Evolutionary conservation across 805 yeast species (phyloP).

Genomic region (Metschnikowia arizonensis): DNA sequence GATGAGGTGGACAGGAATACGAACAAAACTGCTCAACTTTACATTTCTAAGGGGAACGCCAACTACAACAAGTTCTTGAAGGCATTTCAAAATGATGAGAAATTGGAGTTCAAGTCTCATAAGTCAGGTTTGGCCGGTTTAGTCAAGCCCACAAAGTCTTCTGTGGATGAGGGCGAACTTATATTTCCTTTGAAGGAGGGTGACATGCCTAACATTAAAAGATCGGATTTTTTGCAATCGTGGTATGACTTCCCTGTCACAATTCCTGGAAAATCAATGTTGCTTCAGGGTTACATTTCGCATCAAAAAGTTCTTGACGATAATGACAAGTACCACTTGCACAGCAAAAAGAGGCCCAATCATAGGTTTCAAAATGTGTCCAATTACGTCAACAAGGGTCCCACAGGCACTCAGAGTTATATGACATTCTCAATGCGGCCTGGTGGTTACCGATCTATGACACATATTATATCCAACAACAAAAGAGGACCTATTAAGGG

Average conservation of each 20-base stretch:
- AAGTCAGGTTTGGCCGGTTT: slow-evolving; percentile 59
- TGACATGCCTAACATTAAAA: slow-evolving; percentile 43
- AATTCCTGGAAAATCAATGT: slow-evolving; percentile 70
- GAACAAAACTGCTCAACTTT: slow-evolving; percentile 63
- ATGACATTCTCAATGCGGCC: slow-evolving; percentile 31
- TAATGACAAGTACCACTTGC: slow-evolving; percentile 62
- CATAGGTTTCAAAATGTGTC: slow-evolving; percentile 16
- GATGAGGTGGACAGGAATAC: slow-evolving; percentile 69
- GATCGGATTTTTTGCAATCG: slow-evolving; percentile 38
- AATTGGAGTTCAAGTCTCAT: slow-evolving; percentile 43
- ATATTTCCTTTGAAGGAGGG: slow-evolving; percentile 48
- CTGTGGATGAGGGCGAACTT: slow-evolving; percentile 31
- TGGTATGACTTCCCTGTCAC: slow-evolving; percentile 60
- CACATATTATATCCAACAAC: slow-evolving; percentile 8
- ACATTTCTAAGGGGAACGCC: slow-evolving; percentile 61
- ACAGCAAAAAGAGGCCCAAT: slow-evolving; percentile 36
- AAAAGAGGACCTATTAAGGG: slow-evolving; percentile 8
- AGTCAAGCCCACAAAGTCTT: slow-evolving; percentile 35
- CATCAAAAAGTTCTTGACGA: slow-evolving; percentile 57
- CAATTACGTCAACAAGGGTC: slow-evolving; percentile 39
- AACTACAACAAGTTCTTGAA: slow-evolving; percentile 38
- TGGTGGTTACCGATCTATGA: slow-evolving; percentile 37
- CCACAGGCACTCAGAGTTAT: slow-evolving; percentile 32
- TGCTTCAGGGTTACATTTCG: slow-evolving; percentile 72
- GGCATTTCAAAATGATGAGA: slow-evolving; percentile 32